These are phyloP conservation scores for Macrolepiota albuminosa DNA, from an alignment of 768 basidiomycete species.

Conservation along the genomic window DNA sequence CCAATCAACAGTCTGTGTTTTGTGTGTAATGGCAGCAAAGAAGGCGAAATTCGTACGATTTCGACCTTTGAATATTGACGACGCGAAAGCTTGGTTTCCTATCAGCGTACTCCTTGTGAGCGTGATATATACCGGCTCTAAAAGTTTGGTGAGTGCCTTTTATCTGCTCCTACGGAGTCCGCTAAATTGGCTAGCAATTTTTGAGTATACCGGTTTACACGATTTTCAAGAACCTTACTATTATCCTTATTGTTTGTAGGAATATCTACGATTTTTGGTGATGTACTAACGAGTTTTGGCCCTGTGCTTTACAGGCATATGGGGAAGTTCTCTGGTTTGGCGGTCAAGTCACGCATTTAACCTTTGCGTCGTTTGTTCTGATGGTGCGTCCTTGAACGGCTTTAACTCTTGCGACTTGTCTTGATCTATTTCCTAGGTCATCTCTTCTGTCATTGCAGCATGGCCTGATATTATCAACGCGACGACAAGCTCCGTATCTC, in stretches of 20 bases:
- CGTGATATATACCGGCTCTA: constrained; percentile 98
- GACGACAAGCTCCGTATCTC: constrained; percentile 14
- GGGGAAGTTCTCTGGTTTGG: constrained; percentile 98
- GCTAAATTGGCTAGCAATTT: constrained; percentile 68
- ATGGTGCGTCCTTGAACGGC: constrained; percentile 55
- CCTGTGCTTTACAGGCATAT: constrained; percentile 60
- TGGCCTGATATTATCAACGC: constrained; percentile 76
- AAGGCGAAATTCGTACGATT: constrained; percentile 76
- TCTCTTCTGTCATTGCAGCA: constrained; percentile 96
- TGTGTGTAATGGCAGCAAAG: constrained; percentile 73
- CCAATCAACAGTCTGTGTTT: constrained; percentile 84
- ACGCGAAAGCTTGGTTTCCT: constrained; percentile 93
- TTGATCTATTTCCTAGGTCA: constrained; percentile 43
- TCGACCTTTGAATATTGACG: constrained; percentile 73
- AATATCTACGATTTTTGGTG: neutral
- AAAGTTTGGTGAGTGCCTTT: constrained; percentile 73
- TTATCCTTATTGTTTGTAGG: constrained; percentile 85
- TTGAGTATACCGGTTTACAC: constrained; percentile 97
- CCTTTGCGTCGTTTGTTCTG: constrained; percentile 83
- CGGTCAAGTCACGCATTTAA: constrained; percentile 80
- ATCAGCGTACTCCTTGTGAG: constrained; percentile 87
- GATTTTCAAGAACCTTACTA: constrained; percentile 99
- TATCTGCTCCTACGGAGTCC: constrained; percentile 10
- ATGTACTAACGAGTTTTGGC: constrained; percentile 2
- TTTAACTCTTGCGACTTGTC: neutral